Conservation (phyloP, 78 protist genomes). For the Dictyostelium firmibasis region DNA sequence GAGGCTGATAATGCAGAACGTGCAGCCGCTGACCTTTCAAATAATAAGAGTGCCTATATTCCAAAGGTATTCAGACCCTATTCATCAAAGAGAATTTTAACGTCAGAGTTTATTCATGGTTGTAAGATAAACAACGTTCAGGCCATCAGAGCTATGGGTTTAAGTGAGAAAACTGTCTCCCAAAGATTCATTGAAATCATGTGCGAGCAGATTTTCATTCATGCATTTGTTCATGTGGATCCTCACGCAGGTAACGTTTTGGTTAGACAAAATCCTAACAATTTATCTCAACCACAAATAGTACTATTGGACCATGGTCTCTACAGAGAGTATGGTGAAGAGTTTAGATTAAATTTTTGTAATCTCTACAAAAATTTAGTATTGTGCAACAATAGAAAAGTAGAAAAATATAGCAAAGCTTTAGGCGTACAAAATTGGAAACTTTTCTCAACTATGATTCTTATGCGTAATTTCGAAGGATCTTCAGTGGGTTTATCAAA, state of each 20-base stretch:
- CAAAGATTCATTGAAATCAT: not conserved
- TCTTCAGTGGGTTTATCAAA: constrained; percentile 9
- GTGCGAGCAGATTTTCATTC: constrained; percentile 72
- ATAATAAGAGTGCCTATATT: not conserved
- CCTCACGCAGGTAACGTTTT: constrained; percentile 74
- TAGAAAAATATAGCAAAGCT: not conserved
- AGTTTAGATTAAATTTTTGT: constrained; percentile 25
- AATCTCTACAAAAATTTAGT: constrained; percentile 20
- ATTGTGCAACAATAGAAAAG: not conserved
- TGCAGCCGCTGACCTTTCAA: not conserved
- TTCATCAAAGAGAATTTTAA: constrained; percentile 21
- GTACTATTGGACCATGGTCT: constrained; percentile 79
- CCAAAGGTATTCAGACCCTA: constrained; percentile 29
- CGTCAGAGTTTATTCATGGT: constrained; percentile 83
- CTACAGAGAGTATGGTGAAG: constrained; percentile 35
- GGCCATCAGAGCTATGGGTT: constrained; percentile 33
- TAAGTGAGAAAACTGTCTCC: not conserved
- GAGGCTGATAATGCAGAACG: constrained; percentile 68
- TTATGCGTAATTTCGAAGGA: constrained; percentile 30
- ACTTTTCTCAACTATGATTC: constrained; percentile 12
- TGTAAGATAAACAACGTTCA: constrained; percentile 21
- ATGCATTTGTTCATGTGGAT: constrained; percentile 82
- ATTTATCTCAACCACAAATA: not conserved
- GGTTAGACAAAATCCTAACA: constrained; percentile 31
- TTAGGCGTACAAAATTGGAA: constrained; percentile 21